phyloP scores from a whole-genome alignment of 2,329 filamentous ascomycete species.

The Aureobasidium pullulans region DNA sequence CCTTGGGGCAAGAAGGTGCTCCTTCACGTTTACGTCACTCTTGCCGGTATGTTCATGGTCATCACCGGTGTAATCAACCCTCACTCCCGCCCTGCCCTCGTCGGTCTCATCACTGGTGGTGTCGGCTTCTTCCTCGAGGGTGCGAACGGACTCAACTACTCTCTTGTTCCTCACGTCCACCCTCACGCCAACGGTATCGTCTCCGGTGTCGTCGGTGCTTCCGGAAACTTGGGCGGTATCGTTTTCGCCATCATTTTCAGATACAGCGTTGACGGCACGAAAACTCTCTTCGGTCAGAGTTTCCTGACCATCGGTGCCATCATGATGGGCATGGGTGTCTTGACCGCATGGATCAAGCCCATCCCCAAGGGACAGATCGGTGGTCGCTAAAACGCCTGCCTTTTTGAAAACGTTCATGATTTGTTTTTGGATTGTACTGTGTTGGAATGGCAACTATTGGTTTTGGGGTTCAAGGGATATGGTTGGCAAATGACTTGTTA shows the following conservation, averaged over 20 bases:
- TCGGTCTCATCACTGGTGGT: constrained; percentile 67
- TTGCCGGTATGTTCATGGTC: constrained; percentile 53
- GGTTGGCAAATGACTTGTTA: no score
- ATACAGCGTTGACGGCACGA: constrained; percentile 44
- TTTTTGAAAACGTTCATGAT: neutral
- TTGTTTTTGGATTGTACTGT: neutral
- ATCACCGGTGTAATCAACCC: constrained; percentile 60
- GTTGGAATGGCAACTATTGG: neutral
- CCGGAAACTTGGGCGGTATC: constrained; percentile 78
- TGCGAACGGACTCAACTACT: constrained; percentile 79
- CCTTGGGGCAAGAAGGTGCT: constrained; percentile 60
- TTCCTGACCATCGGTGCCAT: constrained; percentile 81
- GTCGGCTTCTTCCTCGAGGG: constrained; percentile 79
- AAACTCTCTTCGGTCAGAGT: constrained; percentile 58
- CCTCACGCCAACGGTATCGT: constrained; percentile 74
- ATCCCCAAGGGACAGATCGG: constrained; percentile 48
- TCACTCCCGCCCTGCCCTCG: constrained; percentile 55
- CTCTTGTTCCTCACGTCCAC: constrained; percentile 79
- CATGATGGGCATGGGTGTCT: constrained; percentile 61
- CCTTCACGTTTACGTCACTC: constrained; percentile 48
- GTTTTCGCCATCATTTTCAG: constrained; percentile 78
- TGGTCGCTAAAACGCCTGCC: constrained; percentile 24
- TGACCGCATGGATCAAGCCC: constrained; percentile 56
- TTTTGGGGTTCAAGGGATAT: neutral
- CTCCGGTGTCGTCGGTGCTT: constrained; percentile 69